A percentile compares a stretch with the other conserved stretches of the same genome.
Conservation (phyloP, 2,329 filamentous ascomycete species). For the Xylaria sp. region DNA sequence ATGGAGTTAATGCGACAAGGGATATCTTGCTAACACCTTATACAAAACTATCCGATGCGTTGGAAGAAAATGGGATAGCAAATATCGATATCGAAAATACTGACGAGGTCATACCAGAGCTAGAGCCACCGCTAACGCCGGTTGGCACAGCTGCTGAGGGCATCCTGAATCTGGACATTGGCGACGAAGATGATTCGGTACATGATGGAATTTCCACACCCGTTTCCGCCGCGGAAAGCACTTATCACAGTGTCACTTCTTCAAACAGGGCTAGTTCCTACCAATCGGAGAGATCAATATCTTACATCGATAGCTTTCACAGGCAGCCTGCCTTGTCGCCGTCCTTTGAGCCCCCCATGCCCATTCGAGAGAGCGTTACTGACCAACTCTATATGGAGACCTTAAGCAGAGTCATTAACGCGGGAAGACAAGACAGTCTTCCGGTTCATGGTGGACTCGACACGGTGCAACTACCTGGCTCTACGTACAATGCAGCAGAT, state of each 20-base stretch:
- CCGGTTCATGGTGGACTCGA: slow-evolving; percentile 5
- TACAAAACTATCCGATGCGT: slow-evolving; percentile 14
- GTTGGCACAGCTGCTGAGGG: too few species aligned
- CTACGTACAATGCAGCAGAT: not conserved
- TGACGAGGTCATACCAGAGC: slow-evolving; percentile 18
- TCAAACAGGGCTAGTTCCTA: not conserved
- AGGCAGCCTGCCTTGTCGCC: not conserved
- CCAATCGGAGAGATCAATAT: not conserved
- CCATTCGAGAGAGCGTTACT: not conserved
- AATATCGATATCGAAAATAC: slow-evolving; percentile 29
- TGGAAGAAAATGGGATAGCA: slow-evolving; percentile 39
- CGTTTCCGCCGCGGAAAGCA: not conserved
- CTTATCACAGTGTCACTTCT: not conserved
- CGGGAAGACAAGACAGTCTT: slow-evolving; percentile 1
- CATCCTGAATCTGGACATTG: not conserved
- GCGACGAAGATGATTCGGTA: not conserved
- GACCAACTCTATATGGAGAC: not conserved
- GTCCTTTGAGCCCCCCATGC: not conserved
- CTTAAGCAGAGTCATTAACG: not conserved
- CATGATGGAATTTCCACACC: not conserved
- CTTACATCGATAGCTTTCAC: not conserved
- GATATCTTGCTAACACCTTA: slow-evolving; percentile 30
- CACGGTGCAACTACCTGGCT: too few species aligned
- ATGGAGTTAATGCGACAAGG: slow-evolving; percentile 31
- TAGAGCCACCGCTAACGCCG: not conserved